phyloP scores from a whole-genome alignment of 805 yeast genomes.

The Wickerhamiella siamensis region DNA sequence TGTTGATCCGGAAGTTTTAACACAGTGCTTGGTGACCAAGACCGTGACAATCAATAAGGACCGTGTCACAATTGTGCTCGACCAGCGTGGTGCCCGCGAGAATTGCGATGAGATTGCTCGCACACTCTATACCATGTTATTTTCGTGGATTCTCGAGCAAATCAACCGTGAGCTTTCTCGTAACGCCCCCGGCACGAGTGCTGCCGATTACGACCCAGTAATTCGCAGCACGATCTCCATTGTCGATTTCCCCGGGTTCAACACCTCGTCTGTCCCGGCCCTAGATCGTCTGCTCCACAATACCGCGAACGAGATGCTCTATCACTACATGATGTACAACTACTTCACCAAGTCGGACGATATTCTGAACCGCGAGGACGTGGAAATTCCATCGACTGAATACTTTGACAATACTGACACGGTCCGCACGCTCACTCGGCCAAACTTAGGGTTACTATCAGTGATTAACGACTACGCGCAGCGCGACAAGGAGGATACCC shows the following conservation, averaged over 20 bases:
- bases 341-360: constrained; percentile 28
- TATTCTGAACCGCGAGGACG: constrained; percentile 28
- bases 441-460: constrained; percentile 25
- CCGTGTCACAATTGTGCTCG: constrained; percentile 30
- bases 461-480: constrained; percentile 28
- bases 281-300: constrained; percentile 29
- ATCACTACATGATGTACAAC: constrained; percentile 26
- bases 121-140: constrained; percentile 27
- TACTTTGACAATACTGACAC: constrained; percentile 43
- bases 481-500: constrained; percentile 23
- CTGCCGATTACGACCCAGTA: constrained; percentile 11
- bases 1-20: constrained; percentile 26
- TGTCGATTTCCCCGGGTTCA: constrained; percentile 31
- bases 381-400: constrained; percentile 39
- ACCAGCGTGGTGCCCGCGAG: constrained; percentile 28
- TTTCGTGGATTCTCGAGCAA: constrained; percentile 28
- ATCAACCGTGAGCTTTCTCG: constrained; percentile 25
- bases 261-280: constrained; percentile 22
- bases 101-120: constrained; percentile 31
- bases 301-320: constrained; percentile 29
- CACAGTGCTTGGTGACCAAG: constrained; percentile 26
- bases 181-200: constrained; percentile 11
- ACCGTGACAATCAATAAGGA: constrained; percentile 26
- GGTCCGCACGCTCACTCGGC: constrained; percentile 37
- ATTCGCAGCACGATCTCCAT: constrained; percentile 25